These are phyloP conservation scores for Phytophthora cactorum DNA, from an alignment of 352 stramenopile genomes.

Conservation along the genomic window DNA sequence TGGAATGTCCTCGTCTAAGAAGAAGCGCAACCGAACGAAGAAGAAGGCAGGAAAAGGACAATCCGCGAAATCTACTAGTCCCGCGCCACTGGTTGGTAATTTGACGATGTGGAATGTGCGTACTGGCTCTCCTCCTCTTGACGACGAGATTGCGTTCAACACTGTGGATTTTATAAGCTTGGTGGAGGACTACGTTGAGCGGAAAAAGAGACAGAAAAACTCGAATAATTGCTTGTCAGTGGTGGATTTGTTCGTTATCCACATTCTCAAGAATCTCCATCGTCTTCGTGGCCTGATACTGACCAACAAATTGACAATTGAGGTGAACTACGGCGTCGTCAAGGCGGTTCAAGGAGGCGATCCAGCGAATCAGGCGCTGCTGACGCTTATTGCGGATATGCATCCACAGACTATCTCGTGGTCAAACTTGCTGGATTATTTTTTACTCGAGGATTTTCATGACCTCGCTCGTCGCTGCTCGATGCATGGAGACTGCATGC, in stretches of 20 bases:
- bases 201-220: neutral
- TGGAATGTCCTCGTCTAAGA: neutral
- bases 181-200: neutral
- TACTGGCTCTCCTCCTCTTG: neutral
- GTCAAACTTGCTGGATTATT: slow-evolving; percentile 36
- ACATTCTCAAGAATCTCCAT: slow-evolving; percentile 22
- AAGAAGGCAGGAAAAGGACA: slow-evolving; percentile 16
- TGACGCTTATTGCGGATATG: slow-evolving; percentile 28
- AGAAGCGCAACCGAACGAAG: neutral
- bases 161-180: slow-evolving; percentile 2
- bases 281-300: slow-evolving; percentile 15
- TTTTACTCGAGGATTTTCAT: slow-evolving; percentile 36
- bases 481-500: slow-evolving; percentile 25
- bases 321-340: slow-evolving; percentile 7
- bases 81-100: slow-evolving; percentile 1
- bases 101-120: slow-evolving; percentile 9
- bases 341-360: neutral
- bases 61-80: neutral
- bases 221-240: slow-evolving; percentile 14
- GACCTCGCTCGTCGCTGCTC: slow-evolving; percentile 39
- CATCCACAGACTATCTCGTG: slow-evolving; percentile 35
- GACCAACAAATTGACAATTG: neutral
- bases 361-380: slow-evolving; percentile 8
- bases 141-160: slow-evolving; percentile 6
- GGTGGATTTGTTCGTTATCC: slow-evolving; percentile 34